Percentiles rank a stretch among this genome's conserved stretches.
phyloP scores from a whole-genome alignment of 768 basidiomycete species.

The Leccinum disarticulatum region DNA sequence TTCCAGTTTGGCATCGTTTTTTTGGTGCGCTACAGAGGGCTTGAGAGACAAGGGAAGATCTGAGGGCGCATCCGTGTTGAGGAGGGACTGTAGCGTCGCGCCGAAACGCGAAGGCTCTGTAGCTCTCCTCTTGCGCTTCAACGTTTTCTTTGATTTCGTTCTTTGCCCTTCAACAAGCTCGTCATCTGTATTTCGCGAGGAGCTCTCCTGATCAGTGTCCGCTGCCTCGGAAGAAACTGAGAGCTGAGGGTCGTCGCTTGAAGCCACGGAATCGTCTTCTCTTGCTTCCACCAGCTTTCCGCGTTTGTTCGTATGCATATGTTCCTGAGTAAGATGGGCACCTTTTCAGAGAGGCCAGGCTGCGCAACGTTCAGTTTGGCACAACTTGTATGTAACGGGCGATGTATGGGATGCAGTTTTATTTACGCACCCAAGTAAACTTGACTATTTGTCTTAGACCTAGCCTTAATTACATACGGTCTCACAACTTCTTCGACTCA shows the following conservation, averaged over 20 bases:
- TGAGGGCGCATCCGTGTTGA: conserved; percentile 71
- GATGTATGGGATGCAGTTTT: not conserved
- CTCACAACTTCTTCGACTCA: conserved; percentile 8
- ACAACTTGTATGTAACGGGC: not conserved
- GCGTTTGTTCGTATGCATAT: conserved; percentile 57
- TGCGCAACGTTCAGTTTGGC: not conserved
- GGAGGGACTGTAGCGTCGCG: conserved; percentile 66
- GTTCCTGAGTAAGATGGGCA: conserved; percentile 5
- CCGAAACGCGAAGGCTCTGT: conserved; percentile 75
- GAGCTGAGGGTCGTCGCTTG: conserved; percentile 7
- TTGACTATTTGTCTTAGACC: not conserved
- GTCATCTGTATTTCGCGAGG: conserved; percentile 53
- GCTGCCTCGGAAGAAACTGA: conserved; percentile 15
- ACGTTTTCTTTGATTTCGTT: conserved; percentile 73
- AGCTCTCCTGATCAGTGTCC: conserved; percentile 24
- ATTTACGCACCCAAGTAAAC: not conserved
- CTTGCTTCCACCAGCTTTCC: conserved; percentile 40
- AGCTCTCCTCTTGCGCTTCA: conserved; percentile 81
- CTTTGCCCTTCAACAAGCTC: conserved; percentile 57
- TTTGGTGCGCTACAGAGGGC: conserved; percentile 65
- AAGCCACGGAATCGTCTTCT: conserved; percentile 10
- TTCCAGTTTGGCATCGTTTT: no score
- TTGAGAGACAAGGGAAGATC: conserved; percentile 74
- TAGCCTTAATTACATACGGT: conserved; percentile 1
- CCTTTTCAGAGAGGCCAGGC: not conserved